A percentile compares a stretch with the other conserved stretches of the same genome.
phyloP scores from a whole-genome alignment of 441 rosid genomes.

The Manihot esculenta region DNA sequence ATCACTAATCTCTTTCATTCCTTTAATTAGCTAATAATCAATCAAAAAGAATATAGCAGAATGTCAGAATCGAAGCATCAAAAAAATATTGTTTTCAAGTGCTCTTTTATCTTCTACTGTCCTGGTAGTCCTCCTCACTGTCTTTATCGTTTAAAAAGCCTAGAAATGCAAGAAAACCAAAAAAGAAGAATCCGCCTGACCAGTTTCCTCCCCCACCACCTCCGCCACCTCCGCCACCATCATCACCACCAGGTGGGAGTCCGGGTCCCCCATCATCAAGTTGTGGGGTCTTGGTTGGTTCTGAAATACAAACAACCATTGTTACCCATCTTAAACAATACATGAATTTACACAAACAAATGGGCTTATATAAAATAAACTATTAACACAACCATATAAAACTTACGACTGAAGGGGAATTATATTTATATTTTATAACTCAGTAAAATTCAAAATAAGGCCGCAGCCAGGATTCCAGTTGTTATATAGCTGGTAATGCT shows the following conservation, averaged over 20 bases:
- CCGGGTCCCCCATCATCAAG: constrained; percentile 77
- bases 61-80: not conserved
- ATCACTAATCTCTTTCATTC: constrained; percentile 20
- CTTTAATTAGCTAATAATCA: not conserved
- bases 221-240: constrained; percentile 83
- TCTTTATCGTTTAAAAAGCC: constrained; percentile 82
- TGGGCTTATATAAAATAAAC: not conserved
- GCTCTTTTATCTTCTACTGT: constrained; percentile 10
- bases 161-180: constrained; percentile 81
- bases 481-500: not conserved
- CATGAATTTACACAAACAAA: not conserved
- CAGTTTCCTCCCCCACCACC: constrained; percentile 84
- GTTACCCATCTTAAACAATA: not conserved
- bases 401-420: too few relatives aligned
- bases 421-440: too few relatives aligned
- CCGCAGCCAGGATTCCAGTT: not conserved
- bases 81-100: not conserved
- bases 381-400: too few relatives aligned
- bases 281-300: constrained; percentile 44
- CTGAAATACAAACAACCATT: constrained; percentile 21
- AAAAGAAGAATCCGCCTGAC: constrained; percentile 90
- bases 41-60: not conserved
- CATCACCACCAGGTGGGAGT: constrained; percentile 69
- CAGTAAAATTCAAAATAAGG: not conserved
- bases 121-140: constrained; percentile 36